Evolutionary conservation across 768 basidiomycete species (phyloP).

Genomic region (Pisolithus marmoratus): DNA sequence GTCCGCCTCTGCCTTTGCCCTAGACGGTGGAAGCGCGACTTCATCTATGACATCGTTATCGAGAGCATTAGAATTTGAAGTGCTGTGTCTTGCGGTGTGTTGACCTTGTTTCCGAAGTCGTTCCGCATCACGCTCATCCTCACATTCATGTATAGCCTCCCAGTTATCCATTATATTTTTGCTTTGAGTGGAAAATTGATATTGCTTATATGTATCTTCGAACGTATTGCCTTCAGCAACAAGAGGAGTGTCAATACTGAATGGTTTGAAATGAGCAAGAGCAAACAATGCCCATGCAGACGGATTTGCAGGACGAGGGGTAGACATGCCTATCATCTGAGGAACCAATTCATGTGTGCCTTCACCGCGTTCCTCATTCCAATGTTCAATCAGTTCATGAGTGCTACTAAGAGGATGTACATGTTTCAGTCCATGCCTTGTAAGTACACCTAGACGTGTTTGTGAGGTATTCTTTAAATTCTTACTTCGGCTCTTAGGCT

Average conservation of each 20-base stretch:
- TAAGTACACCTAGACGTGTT: not conserved
- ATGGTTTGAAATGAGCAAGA: not conserved
- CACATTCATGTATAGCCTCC: not conserved
- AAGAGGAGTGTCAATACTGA: not conserved
- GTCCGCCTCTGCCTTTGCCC: no score
- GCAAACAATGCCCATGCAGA: not conserved
- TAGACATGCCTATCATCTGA: not conserved
- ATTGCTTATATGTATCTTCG: no score
- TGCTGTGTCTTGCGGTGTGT: no score
- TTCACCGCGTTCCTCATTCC: not conserved
- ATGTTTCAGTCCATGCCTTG: not conserved
- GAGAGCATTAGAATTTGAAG: no score
- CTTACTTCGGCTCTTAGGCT: not conserved
- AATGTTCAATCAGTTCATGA: not conserved
- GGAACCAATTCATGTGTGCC: not conserved
- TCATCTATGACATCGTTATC: no score
- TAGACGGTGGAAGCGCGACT: no score
- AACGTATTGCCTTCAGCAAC: no score
- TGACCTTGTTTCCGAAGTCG: not conserved
- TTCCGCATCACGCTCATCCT: not conserved
- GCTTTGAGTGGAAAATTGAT: no score
- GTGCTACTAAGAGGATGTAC: not conserved
- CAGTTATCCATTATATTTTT: not conserved
- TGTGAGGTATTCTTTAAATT: not conserved
- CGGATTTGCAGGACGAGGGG: not conserved